Evolutionary conservation across 345 rosid genomes (phyloP).

Genomic region (Clausena lansium): DNA sequence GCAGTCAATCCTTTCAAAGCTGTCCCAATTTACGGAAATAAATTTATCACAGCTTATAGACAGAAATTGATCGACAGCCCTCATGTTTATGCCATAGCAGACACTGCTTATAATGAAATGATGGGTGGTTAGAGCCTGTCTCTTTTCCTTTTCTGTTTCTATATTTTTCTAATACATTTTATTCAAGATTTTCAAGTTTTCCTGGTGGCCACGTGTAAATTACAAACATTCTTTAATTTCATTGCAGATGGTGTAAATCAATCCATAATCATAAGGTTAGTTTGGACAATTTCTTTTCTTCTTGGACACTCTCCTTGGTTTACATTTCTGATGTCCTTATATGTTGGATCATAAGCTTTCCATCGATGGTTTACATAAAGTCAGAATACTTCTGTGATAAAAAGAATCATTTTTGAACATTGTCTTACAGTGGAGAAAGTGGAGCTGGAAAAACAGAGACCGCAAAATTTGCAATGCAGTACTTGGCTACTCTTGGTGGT

Average conservation of each 20-base stretch:
- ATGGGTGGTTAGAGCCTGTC: constrained; percentile 63
- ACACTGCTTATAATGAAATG: constrained; percentile 84
- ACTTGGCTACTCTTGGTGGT: constrained; percentile 86
- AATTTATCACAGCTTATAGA: constrained; percentile 52
- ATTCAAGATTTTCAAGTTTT: not conserved
- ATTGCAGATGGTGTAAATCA: constrained; percentile 80
- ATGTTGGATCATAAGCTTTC: constrained; percentile 2
- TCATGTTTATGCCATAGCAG: constrained; percentile 83
- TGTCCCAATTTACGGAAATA: constrained; percentile 60
- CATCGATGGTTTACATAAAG: not conserved
- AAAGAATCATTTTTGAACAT: constrained; percentile 6
- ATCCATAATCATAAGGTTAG: constrained; percentile 91
- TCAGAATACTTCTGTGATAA: not conserved
- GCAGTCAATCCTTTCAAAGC: constrained; percentile 88
- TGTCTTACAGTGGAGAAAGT: constrained; percentile 84
- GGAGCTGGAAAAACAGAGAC: constrained; percentile 99
- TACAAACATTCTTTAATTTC: constrained; percentile 18
- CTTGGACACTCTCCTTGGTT: not conserved
- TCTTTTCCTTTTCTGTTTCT: not conserved
- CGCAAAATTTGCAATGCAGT: constrained; percentile 86
- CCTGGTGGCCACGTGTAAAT: not conserved
- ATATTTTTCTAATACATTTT: constrained; percentile 18
- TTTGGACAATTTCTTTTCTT: constrained; percentile 13
- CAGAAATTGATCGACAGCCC: constrained; percentile 62
- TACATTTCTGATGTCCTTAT: constrained; percentile 3